Evolutionary conservation across 1,139 yeast species (phyloP), one percentile per base, ranked within the genome.

Genomic region (Sporopachydermia cereana): DNA sequence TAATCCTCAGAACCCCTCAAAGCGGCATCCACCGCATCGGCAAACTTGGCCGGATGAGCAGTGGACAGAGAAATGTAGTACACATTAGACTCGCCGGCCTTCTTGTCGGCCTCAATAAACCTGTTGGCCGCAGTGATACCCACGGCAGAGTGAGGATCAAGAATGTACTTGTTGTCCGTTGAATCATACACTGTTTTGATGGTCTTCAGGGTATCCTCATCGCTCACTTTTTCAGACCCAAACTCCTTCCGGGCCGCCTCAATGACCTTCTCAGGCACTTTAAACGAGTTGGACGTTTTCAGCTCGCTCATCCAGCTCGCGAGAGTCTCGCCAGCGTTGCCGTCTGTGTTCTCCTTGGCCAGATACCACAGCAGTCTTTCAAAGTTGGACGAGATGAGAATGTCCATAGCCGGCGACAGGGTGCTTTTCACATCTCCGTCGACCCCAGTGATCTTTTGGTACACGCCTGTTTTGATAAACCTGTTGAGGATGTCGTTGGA

Each of bases 21-120:
- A 1, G 97, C 88, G 55, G 75, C 69, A 62, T 88, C 83, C 18
- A 91, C 98, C 45, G 95, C 98, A 51, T 88, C 96, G 24, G 96
- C 85, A 60, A 91, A 91, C 66, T 91, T 91, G 49, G 98, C 98
- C 41, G 98, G 98, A 61, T 91, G 98, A 4, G 98, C 98, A 42
- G 98, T 91, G 2, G 97, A 84, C 50, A 91, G 76, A 3, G 96
- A 84, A 44, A 91, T 73, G 61, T 85, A 85, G 46, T 67, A 61
- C 42, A 71, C 61, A 24, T 67, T 59, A 18, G 63, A 54, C n/a
- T 55, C 63, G 36, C 69, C 68, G 4, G 60, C 54, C 44, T 53
- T 47, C 46, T 52, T 49, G 53, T 77, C 83, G 46, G 67, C 62
- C 9, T 66, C 69, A 48, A 80, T 75, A 56, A 76, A 71, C 53